These are phyloP conservation scores for Lactarius evosmus DNA, from an alignment of 768 basidiomycete species.

Conservation along the genomic window DNA sequence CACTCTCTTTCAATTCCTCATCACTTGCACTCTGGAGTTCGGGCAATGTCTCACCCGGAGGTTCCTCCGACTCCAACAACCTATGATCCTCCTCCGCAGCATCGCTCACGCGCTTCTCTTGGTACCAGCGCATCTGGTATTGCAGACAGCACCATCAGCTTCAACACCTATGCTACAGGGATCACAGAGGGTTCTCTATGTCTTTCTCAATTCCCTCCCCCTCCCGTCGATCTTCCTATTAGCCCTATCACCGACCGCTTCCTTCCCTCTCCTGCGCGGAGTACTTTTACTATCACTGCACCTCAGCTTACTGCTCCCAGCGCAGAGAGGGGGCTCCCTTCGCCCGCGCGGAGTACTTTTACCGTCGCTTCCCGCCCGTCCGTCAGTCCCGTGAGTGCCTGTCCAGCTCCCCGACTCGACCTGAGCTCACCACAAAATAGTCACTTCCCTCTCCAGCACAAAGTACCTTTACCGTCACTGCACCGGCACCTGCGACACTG, in stretches of 20 bases:
- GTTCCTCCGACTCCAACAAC: background rate
- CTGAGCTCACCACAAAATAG: background rate
- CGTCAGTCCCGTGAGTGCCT: slow-evolving; percentile 30
- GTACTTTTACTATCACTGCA: slow-evolving; percentile 12
- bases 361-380: slow-evolving; percentile 15
- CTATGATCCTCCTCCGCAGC: slow-evolving; percentile 21
- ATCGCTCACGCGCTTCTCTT: slow-evolving; percentile 42
- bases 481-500: slow-evolving; percentile 1
- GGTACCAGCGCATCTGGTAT: slow-evolving; percentile 55
- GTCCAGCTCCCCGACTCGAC: background rate
- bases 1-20: background rate
- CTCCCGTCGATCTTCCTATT: slow-evolving; percentile 40
- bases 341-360: slow-evolving; percentile 21
- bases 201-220: slow-evolving; percentile 52
- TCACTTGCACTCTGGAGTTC: background rate
- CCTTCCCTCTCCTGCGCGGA: slow-evolving; percentile 27
- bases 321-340: slow-evolving; percentile 30
- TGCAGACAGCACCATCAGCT: slow-evolving; percentile 55
- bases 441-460: slow-evolving; percentile 9
- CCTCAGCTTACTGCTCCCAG: slow-evolving; percentile 32
- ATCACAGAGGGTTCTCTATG: slow-evolving; percentile 36
- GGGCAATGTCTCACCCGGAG: slow-evolving; percentile 16
- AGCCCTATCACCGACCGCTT: slow-evolving; percentile 35
- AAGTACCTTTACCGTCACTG: slow-evolving; percentile 6
- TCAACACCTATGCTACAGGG: slow-evolving; percentile 35